Percentiles rank a stretch among this genome's conserved stretches.
Conservation (phyloP, 345 rosid genomes). For the Gossypium ekmanianum region DNA sequence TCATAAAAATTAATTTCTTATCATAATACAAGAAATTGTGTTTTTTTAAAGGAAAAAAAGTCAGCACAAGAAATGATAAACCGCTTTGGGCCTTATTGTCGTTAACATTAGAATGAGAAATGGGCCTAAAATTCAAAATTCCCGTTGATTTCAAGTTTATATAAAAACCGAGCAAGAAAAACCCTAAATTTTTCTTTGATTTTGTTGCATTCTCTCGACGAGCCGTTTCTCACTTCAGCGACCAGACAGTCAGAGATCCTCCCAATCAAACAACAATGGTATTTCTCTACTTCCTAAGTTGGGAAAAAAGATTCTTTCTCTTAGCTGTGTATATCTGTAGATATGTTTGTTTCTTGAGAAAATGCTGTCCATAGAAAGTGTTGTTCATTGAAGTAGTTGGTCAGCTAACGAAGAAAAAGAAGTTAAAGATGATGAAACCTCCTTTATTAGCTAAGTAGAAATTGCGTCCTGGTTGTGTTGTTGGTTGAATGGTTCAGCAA, state of each 20-base stretch:
- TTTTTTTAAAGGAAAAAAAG: too few species aligned
- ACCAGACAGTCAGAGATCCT: background rate
- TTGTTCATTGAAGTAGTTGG: background rate
- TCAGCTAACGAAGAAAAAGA: background rate
- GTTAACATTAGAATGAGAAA: background rate
- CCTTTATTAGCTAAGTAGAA: background rate
- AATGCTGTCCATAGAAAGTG: background rate
- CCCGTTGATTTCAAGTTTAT: background rate
- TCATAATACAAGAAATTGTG: background rate
- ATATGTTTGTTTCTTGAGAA: constrained; percentile 6
- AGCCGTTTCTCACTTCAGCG: background rate
- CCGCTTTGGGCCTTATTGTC: background rate
- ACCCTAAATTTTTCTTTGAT: background rate
- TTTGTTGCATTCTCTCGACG: background rate
- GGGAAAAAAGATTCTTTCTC: background rate
- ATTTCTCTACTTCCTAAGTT: background rate
- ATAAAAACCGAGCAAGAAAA: background rate
- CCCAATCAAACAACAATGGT: background rate
- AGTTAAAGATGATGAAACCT: background rate
- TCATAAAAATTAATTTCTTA: too few species aligned
- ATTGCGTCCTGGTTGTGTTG: background rate
- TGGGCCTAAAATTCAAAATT: background rate
- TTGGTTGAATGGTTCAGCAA: background rate
- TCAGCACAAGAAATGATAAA: too few species aligned
- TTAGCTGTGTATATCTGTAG: background rate